These are phyloP conservation scores for Nicotiana paniculata DNA, from an alignment of 257 asterid genomes.

Conservation along the genomic window DNA sequence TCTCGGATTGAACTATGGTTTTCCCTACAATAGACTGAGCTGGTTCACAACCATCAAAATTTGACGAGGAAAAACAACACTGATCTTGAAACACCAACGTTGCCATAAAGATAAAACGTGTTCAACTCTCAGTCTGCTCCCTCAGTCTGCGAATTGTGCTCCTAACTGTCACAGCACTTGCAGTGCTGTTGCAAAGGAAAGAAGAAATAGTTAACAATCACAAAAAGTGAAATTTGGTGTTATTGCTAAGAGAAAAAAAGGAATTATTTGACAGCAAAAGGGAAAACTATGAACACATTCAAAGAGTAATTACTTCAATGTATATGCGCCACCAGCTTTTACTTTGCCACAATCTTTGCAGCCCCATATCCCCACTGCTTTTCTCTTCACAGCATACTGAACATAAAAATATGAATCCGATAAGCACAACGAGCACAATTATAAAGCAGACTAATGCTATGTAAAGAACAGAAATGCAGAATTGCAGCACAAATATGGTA, in stretches of 20 bases:
- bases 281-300: too few species aligned
- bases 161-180: conserved; percentile 42
- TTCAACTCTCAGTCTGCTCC: conserved; percentile 39
- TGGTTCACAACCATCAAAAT: neutral
- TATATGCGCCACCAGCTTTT: conserved; percentile 44
- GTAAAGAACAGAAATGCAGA: neutral
- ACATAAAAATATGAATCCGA: neutral
- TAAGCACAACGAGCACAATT: neutral
- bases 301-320: conserved; percentile 24
- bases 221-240: neutral
- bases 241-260: neutral
- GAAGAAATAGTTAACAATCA: neutral
- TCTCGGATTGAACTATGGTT: neutral
- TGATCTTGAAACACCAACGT: neutral
- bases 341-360: conserved; percentile 46
- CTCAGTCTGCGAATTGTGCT: conserved; percentile 40
- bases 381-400: conserved; percentile 39
- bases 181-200: conserved; percentile 26
- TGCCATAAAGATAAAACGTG: neutral
- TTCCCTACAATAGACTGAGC: neutral
- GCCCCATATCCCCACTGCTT: conserved; percentile 45
- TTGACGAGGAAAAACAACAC: neutral
- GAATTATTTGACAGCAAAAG: too few species aligned
- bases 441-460: neutral
- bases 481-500: neutral